Percentiles rank a stretch among this genome's conserved stretches.
phyloP scores from a whole-genome alignment of 2,329 filamentous ascomycete species.

The Colletotrichum endophyticum region DNA sequence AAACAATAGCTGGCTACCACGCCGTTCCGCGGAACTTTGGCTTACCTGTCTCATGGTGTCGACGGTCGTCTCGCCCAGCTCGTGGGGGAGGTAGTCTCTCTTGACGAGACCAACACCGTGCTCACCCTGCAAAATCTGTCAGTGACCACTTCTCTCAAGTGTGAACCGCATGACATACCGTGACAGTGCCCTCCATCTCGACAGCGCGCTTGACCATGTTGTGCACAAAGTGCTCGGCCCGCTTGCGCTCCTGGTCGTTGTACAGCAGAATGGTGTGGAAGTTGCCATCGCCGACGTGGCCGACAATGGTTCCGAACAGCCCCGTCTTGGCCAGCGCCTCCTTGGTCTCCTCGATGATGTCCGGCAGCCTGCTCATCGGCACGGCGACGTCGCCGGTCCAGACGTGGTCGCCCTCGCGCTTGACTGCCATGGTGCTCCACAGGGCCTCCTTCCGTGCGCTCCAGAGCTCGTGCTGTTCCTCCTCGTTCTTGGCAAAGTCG shows the following conservation, averaged over 20 bases:
- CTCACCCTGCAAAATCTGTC: constrained; percentile 60
- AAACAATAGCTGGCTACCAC: neutral
- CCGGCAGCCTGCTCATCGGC: constrained; percentile 74
- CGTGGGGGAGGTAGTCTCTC: constrained; percentile 80
- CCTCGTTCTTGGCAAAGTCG: constrained; percentile 73
- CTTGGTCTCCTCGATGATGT: constrained; percentile 78
- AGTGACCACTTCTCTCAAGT: neutral
- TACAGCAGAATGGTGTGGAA: constrained; percentile 71
- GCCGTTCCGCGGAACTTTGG: neutral
- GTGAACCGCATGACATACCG: constrained; percentile 46
- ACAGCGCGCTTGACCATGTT: constrained; percentile 87
- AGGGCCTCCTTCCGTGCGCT: constrained; percentile 83
- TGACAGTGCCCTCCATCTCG: constrained; percentile 84
- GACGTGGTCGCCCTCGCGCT: constrained; percentile 69
- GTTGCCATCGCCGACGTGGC: constrained; percentile 80
- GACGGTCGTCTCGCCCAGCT: constrained; percentile 76
- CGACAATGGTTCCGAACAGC: constrained; percentile 61
- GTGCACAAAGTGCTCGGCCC: constrained; percentile 75
- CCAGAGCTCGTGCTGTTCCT: constrained; percentile 82
- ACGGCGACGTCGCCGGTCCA: constrained; percentile 91
- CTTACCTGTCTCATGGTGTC: constrained; percentile 81
- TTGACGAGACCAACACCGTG: constrained; percentile 86
- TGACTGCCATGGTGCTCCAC: constrained; percentile 78
- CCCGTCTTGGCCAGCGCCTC: constrained; percentile 47
- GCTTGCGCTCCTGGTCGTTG: constrained; percentile 69